phyloP scores from a whole-genome alignment of 192 early-diverging fungal species.

The Coemansia sp. region DNA sequence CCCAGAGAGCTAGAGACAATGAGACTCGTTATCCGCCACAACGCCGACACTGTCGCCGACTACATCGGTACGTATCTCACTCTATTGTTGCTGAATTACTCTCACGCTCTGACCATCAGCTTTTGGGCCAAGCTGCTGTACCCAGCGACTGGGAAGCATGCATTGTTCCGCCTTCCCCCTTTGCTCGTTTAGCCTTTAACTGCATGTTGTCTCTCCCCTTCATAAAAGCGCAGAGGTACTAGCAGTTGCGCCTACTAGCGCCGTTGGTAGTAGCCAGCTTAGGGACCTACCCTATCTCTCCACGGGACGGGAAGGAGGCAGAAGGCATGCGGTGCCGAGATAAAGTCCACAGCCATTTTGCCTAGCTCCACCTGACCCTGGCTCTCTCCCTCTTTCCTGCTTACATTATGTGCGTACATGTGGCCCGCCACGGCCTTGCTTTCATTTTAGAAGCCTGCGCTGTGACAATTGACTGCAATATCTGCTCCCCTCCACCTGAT shows the following conservation, averaged over 20 bases:
- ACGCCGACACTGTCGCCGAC: slow-evolving; percentile 68
- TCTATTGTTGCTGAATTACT: slow-evolving; percentile 4
- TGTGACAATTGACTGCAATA: slow-evolving; percentile 2
- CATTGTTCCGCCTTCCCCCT: not conserved
- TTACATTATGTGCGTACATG: not conserved
- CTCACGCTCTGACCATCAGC: slow-evolving; percentile 7
- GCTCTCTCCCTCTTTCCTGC: not conserved
- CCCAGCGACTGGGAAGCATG: not conserved
- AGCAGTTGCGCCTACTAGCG: not conserved
- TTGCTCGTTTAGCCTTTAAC: not conserved
- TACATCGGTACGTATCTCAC: slow-evolving; percentile 62
- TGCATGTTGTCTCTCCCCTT: not conserved
- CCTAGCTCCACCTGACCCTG: not conserved
- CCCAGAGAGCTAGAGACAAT: slow-evolving; percentile 32
- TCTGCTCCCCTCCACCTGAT: slow-evolving; percentile 4
- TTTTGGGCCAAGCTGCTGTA: not conserved
- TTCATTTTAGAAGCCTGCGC: not conserved
- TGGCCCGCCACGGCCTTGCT: not conserved
- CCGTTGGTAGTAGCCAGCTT: not conserved
- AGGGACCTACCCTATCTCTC: not conserved
- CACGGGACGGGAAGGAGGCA: not conserved
- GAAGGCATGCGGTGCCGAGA: not conserved
- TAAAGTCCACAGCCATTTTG: not conserved
- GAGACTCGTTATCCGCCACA: slow-evolving; percentile 74
- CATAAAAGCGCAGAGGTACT: not conserved